These are phyloP conservation scores for Pseudomicrostroma phylloplanum DNA, from an alignment of 1,284 basidiomycete species.

Conservation along the genomic window DNA sequence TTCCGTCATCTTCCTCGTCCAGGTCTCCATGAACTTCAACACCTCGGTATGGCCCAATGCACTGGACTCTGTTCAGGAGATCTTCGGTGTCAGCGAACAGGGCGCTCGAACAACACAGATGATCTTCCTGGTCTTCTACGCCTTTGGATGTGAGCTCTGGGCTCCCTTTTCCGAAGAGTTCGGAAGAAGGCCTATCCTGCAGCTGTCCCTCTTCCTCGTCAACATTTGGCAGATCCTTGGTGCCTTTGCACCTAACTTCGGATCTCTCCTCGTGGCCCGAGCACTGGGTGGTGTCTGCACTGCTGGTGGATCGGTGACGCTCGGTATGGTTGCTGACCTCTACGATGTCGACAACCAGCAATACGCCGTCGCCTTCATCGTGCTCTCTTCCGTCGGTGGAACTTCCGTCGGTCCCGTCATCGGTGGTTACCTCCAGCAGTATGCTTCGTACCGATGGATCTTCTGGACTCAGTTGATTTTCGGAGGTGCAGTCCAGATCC, in stretches of 20 bases:
- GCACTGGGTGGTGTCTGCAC: conserved; percentile 50
- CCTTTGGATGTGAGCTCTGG: conserved; percentile 50
- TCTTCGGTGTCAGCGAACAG: conserved; percentile 51
- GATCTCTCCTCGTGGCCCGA: conserved; percentile 43
- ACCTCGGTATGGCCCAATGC: conserved; percentile 51
- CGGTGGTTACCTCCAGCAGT: conserved; percentile 35
- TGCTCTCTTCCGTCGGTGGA: conserved; percentile 47
- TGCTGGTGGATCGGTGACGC: conserved; percentile 53
- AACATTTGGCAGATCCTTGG: conserved; percentile 49
- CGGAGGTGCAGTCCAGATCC: conserved; percentile 50
- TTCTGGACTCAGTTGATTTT: conserved; percentile 54
- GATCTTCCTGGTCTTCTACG: conserved; percentile 53
- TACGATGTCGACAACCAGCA: conserved; percentile 49
- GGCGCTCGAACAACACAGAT: conserved; percentile 52
- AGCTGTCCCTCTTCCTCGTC: conserved; percentile 46
- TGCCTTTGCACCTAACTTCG: conserved; percentile 47
- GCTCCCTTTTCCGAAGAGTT: conserved; percentile 51
- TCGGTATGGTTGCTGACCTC: conserved; percentile 53
- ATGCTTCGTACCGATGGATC: conserved; percentile 41
- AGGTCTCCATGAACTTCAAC: conserved; percentile 52
- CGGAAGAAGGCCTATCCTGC: conserved; percentile 47
- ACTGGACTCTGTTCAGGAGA: conserved; percentile 30
- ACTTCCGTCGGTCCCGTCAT: conserved; percentile 46
- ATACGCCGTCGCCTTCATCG: conserved; percentile 48
- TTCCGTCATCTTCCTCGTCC: conserved; percentile 52